Evolutionary conservation across 2,329 filamentous ascomycete species (phyloP), one percentile per base, ranked within the genome.

Genomic region (Sporothrix variecibatus): DNA sequence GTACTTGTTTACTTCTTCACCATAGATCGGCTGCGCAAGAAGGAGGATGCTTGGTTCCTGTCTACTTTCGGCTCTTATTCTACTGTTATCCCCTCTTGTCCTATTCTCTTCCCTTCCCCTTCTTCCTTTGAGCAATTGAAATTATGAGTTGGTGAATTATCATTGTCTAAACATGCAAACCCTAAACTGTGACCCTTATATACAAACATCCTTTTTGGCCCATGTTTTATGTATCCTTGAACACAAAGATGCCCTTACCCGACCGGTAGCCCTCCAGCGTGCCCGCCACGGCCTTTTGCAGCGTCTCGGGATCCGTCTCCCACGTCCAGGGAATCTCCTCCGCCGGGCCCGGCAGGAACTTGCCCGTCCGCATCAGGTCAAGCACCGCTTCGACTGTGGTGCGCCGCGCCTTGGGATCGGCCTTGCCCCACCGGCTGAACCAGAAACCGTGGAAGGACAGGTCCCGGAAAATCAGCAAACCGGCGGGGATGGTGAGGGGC

Each of bases 391-490:
- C 88, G n/a, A 98, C 91, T 62, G 94, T 97, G 80, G 87, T 88
- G 80, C 89, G 88, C 85, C 97, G 97, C 75, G 92, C 90, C 6
- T 87, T 86, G 0, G 91, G 88, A 78, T 98, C 87, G 76, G 87
- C 84, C 80, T 95, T 91, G 67, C 93, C 94, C 95, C 96, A 98
- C 75, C 88, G 90, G 80, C 93, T 96, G 31, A 98, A 90, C 96
- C 96, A 99, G 83, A 98, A 99, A 4, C 96, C 97, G 76, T 93
- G 88, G 80, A 98, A 97, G 71, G 89, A 87, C 71, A 98, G 87
- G 78, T 98, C 91, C 82, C 95, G 96, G 85, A 99, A 99, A 78
- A 99, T 99, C 75, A 98, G 85, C 78, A 97, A 86, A 0, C 93
- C 93, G 0, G 95, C 93, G 0, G 95, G 94, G 75, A 98, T 83